Percentiles rank a stretch among this genome's conserved stretches.
phyloP scores from a whole-genome alignment of 352 stramenopile species.

The Globisporangium sylvaticum region DNA sequence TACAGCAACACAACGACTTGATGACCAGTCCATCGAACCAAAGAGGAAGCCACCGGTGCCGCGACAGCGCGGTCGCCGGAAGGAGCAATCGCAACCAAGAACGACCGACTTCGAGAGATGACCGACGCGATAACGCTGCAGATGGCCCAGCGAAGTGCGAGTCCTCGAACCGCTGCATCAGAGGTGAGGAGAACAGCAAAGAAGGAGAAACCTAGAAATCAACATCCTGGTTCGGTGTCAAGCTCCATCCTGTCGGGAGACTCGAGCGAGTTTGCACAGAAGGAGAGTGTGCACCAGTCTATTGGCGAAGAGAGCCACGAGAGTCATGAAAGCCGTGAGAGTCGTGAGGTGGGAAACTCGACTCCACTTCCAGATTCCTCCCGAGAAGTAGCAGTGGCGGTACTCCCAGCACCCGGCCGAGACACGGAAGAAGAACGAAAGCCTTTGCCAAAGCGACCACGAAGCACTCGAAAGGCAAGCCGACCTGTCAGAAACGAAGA shows the following conservation, averaged over 20 bases:
- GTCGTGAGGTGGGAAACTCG: neutral
- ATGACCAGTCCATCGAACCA: conserved; percentile 17
- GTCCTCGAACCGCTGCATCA: neutral
- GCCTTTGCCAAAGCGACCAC: neutral
- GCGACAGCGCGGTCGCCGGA: conserved; percentile 30
- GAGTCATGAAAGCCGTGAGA: neutral
- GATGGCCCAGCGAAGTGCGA: neutral
- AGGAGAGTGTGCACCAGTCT: conserved; percentile 6
- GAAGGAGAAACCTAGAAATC: neutral
- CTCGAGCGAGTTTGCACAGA: neutral
- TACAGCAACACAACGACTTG: neutral
- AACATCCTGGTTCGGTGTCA: neutral
- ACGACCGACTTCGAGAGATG: conserved; percentile 3
- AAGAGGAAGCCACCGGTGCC: conserved; percentile 55
- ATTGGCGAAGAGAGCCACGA: conserved; percentile 17
- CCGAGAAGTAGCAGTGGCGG: too few species aligned
- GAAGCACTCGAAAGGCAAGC: neutral
- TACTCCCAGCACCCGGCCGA: neutral
- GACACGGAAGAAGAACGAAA: neutral
- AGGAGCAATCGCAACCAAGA: neutral
- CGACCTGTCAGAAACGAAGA: neutral
- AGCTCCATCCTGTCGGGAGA: conserved; percentile 11
- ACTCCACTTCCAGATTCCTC: neutral
- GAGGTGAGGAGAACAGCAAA: neutral
- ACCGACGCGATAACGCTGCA: neutral